A percentile compares a stretch with the other conserved stretches of the same genome.
Conservation (phyloP, 257 asterid species). For the Nicotiana paniculata region DNA sequence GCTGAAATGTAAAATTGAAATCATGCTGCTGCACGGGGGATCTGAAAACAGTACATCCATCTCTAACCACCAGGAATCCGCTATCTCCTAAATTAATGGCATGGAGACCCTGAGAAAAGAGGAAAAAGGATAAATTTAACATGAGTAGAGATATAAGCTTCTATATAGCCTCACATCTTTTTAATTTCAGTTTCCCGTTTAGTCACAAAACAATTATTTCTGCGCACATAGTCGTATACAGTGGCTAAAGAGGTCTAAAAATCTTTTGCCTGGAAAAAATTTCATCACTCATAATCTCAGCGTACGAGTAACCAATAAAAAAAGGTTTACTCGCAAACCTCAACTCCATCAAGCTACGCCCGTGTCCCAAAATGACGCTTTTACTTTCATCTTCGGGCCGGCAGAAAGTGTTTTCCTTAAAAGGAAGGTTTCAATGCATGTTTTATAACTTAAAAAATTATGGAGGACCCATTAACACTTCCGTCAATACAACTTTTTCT, state of each 20-base stretch:
- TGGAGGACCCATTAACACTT: not conserved
- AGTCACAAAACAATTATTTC: not conserved
- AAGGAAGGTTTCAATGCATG: not conserved
- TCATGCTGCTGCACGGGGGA: constrained; percentile 96
- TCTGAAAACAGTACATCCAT: constrained; percentile 72
- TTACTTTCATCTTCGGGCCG: not conserved
- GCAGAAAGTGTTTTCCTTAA: not conserved
- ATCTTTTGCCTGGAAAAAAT: not conserved
- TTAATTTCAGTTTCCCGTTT: not conserved
- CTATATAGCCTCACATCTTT: not conserved
- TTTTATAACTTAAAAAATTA: not conserved
- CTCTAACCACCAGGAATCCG: constrained; percentile 92
- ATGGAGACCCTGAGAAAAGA: constrained; percentile 58
- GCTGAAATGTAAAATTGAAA: constrained; percentile 87
- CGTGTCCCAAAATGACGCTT: not conserved
- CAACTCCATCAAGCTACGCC: not conserved
- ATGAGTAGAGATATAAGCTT: not conserved
- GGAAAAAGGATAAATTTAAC: not conserved
- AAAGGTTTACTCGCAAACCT: not conserved
- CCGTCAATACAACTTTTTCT: not conserved
- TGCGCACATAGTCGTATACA: not conserved
- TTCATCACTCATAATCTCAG: not conserved
- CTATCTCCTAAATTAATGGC: constrained; percentile 95
- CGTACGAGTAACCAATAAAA: not conserved
- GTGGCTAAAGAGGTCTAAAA: not conserved